phyloP scores from a whole-genome alignment of 441 rosid genomes.

The Erysimum cheiri region DNA sequence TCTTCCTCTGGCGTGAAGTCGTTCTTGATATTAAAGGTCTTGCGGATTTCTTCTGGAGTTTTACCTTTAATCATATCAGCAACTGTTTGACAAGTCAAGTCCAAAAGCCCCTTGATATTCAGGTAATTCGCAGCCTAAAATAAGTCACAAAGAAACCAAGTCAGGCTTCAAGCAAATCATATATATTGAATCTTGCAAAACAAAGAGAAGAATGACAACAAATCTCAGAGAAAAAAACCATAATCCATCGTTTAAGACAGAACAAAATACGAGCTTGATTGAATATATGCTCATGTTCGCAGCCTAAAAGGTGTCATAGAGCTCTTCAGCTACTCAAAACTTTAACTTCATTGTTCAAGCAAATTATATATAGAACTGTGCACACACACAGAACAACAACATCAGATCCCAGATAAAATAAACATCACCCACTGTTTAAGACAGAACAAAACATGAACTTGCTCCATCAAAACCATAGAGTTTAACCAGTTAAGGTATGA shows the following conservation, averaged over 20 bases:
- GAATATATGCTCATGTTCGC: not conserved
- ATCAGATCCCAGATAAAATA: not conserved
- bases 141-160: not conserved
- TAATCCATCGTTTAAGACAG: not conserved
- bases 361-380: not conserved
- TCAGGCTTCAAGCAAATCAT: not conserved
- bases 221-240: not conserved
- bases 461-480: too few species aligned
- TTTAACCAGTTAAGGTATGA: too few species aligned
- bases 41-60: slow-evolving; percentile 57
- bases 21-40: slow-evolving; percentile 51
- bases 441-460: not conserved
- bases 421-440: not conserved
- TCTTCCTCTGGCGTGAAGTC: slow-evolving; percentile 54
- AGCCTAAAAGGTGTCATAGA: not conserved
- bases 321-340: not conserved
- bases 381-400: too few species aligned
- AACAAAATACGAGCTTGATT: not conserved
- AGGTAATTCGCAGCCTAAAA: slow-evolving; percentile 56
- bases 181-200: not conserved
- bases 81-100: slow-evolving; percentile 59
- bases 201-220: not conserved
- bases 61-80: slow-evolving; percentile 61
- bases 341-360: not conserved
- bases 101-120: slow-evolving; percentile 57